Conservation (phyloP, 257 asterid genomes). For the Solanum chilense region DNA sequence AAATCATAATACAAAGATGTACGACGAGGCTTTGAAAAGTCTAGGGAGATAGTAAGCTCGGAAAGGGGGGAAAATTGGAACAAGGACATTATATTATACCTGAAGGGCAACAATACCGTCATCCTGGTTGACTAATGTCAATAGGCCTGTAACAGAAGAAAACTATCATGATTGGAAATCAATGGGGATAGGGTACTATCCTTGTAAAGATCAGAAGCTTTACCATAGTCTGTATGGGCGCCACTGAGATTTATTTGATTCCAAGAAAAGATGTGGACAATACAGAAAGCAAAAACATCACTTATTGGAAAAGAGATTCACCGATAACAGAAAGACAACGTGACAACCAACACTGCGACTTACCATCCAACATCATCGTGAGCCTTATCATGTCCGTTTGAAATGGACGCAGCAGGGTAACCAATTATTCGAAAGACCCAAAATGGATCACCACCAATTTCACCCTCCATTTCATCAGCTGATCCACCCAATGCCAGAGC, state of each 20-base stretch:
- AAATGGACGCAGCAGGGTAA: constrained; percentile 43
- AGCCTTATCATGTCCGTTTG: constrained; percentile 24
- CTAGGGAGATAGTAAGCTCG: neutral
- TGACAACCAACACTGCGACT: neutral
- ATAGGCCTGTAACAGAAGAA: constrained; percentile 42
- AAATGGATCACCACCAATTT: constrained; percentile 83
- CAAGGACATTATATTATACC: constrained; percentile 12
- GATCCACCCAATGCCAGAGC: constrained; percentile 60
- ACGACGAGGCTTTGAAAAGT: neutral
- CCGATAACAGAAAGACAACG: neutral
- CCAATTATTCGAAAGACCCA: constrained; percentile 95
- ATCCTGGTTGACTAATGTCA: constrained; percentile 92
- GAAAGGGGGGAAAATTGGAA: neutral
- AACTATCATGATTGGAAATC: neutral
- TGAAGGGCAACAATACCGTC: constrained; percentile 76
- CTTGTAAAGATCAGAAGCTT: neutral
- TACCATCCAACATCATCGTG: constrained; percentile 69
- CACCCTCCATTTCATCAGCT: constrained; percentile 51
- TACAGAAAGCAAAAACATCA: constrained; percentile 9
- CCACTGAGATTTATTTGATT: constrained; percentile 44
- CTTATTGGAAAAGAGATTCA: constrained; percentile 3
- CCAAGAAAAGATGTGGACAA: neutral
- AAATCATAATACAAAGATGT: neutral
- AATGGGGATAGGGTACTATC: neutral
- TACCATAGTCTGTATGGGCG: constrained; percentile 98